phyloP scores from a whole-genome alignment of 495 filamentous ascomycete genomes.

The Aspergillus affinis region DNA sequence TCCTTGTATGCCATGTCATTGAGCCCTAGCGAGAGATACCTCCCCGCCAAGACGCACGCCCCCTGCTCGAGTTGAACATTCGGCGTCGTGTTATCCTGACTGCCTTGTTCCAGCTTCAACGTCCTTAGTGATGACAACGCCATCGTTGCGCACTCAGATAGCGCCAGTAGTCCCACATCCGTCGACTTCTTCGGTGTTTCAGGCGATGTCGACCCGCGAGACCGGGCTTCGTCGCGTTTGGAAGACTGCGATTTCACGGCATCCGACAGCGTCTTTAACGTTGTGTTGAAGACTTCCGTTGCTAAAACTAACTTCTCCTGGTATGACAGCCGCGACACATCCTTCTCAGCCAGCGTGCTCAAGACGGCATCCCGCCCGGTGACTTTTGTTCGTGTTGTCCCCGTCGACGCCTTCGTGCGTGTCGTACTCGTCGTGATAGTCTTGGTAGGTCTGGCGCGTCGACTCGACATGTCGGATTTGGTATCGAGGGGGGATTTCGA shows the following conservation, averaged over 20 bases:
- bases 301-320: constrained; percentile 70
- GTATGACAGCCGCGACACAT: constrained; percentile 43
- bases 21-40: constrained; percentile 68
- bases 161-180: constrained; percentile 34
- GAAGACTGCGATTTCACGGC: constrained; percentile 54
- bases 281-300: constrained; percentile 77
- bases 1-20: constrained; percentile 78
- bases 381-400: constrained; percentile 38
- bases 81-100: constrained; percentile 51
- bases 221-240: constrained; percentile 17
- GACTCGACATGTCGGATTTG: constrained; percentile 20
- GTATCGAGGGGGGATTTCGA: constrained; percentile 25
- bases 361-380: constrained; percentile 25
- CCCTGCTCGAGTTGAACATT: constrained; percentile 81
- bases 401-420: constrained; percentile 33
- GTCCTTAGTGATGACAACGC: constrained; percentile 69
- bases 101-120: constrained; percentile 49
- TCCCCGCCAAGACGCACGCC: constrained; percentile 72
- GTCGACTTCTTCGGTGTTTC: constrained; percentile 39
- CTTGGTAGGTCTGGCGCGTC: constrained; percentile 23
- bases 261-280: constrained; percentile 71
- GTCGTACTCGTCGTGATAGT: constrained; percentile 19
- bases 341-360: constrained; percentile 33
- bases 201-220: constrained; percentile 16
- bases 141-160: constrained; percentile 73